These are phyloP conservation scores for Volvox carteri DNA, from an alignment of 163 green algal species.

Conservation along the genomic window DNA sequence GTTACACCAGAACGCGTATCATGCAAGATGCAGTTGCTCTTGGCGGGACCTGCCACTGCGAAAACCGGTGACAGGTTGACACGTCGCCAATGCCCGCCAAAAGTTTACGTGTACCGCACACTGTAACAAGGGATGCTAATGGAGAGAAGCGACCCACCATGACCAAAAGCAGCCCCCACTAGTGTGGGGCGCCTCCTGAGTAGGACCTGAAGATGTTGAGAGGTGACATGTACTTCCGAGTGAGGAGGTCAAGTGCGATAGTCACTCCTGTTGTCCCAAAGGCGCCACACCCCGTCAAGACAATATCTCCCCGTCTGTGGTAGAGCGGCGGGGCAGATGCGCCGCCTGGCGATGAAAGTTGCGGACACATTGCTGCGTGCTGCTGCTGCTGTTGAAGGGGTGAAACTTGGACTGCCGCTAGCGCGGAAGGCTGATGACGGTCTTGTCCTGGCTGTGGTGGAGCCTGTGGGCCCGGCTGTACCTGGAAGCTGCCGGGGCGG, in stretches of 20 bases:
- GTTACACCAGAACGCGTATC: too few relatives aligned
- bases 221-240: not conserved
- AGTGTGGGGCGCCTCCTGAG: not conserved
- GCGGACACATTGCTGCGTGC: not conserved
- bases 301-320: not conserved
- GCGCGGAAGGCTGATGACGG: not conserved
- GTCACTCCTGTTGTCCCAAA: not conserved
- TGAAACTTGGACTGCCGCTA: not conserved
- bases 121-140: too few relatives aligned
- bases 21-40: too few relatives aligned
- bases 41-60: too few relatives aligned
- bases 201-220: conserved; percentile 21
- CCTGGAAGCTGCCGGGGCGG: not conserved
- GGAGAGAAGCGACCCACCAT: too few relatives aligned
- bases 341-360: not conserved
- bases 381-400: conserved; percentile 7
- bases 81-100: too few relatives aligned
- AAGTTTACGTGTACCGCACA: too few relatives aligned
- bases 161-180: too few relatives aligned
- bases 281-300: not conserved
- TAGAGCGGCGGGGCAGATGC: not conserved
- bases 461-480: not conserved
- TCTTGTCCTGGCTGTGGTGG: not conserved
- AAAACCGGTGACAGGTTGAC: too few relatives aligned
- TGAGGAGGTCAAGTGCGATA: not conserved